A percentile compares a stretch with the other conserved stretches of the same genome.
phyloP scores from a whole-genome alignment of 1,284 basidiomycete genomes.

The Schizopora paradoxa region DNA sequence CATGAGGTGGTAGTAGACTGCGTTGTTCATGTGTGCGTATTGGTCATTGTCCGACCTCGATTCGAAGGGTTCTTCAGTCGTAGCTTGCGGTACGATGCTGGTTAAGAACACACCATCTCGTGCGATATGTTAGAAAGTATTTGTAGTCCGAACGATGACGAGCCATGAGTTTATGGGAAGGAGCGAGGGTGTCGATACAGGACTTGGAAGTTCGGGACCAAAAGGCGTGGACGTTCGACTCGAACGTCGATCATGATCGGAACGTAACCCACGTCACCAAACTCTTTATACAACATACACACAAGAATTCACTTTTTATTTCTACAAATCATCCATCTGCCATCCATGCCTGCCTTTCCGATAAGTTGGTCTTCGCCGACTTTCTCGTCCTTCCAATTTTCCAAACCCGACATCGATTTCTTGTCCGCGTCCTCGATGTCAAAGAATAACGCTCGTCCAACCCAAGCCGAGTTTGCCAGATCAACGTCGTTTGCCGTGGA shows the following conservation, averaged over 20 bases:
- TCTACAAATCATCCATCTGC: not conserved
- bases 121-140: constrained; percentile 57
- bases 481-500: too few species aligned
- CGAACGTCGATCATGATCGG: too few species aligned
- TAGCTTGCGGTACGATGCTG: not conserved
- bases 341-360: not conserved
- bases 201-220: too few species aligned
- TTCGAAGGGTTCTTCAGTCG: not conserved
- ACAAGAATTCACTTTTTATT: too few species aligned
- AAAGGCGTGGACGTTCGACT: too few species aligned
- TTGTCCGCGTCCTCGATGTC: too few species aligned
- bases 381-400: not conserved
- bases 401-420: not conserved
- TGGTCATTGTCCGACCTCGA: constrained; percentile 77
- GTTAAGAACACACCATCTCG: constrained; percentile 53
- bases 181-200: too few species aligned
- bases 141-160: too few species aligned
- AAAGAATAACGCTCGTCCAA: not conserved
- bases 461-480: not conserved
- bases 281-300: too few species aligned
- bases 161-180: too few species aligned
- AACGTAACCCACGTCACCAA: too few species aligned
- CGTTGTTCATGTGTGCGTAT: constrained; percentile 73
- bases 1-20: constrained; percentile 73
- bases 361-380: not conserved